A percentile compares a stretch with the other conserved stretches of the same genome.
phyloP scores from a whole-genome alignment of 345 rosid genomes.

The Euclidium syriacum region DNA sequence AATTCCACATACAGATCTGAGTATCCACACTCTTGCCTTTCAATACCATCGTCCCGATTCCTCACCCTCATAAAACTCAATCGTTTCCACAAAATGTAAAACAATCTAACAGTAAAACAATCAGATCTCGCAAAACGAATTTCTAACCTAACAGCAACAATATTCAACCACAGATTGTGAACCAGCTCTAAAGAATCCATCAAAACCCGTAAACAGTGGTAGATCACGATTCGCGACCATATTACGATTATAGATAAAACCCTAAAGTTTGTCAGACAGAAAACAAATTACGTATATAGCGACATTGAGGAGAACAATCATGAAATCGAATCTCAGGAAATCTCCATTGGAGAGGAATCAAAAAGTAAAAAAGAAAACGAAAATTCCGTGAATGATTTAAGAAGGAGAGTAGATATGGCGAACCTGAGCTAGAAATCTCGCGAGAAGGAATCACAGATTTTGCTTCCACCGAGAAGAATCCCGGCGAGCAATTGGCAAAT shows the following conservation, averaged over 20 bases:
- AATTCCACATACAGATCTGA: conserved; percentile 12
- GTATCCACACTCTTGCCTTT: not conserved
- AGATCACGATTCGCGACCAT: too few relatives aligned
- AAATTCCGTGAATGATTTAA: not conserved
- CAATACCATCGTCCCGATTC: conserved; percentile 8
- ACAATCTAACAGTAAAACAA: not conserved
- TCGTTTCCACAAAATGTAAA: not conserved
- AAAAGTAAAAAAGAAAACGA: not conserved
- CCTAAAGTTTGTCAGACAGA: too few relatives aligned
- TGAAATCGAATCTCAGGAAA: not conserved
- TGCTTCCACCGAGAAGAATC: not conserved
- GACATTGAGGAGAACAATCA: not conserved
- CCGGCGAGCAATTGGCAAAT: not conserved
- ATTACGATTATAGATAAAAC: too few relatives aligned
- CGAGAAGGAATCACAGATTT: not conserved
- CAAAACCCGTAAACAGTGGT: too few relatives aligned
- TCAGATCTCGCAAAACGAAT: conserved; percentile 12
- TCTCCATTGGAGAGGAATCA: too few relatives aligned
- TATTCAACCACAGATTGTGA: not conserved
- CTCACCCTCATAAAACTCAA: not conserved
- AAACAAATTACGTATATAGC: not conserved
- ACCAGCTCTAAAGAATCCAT: not conserved
- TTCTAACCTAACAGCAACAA: not conserved
- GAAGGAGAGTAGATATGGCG: not conserved
- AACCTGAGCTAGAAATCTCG: conserved; percentile 19